Base-by-base conservation (phyloP, 2,329 filamentous ascomycete species). In the Neopestalotiopsis sp. region DNA sequence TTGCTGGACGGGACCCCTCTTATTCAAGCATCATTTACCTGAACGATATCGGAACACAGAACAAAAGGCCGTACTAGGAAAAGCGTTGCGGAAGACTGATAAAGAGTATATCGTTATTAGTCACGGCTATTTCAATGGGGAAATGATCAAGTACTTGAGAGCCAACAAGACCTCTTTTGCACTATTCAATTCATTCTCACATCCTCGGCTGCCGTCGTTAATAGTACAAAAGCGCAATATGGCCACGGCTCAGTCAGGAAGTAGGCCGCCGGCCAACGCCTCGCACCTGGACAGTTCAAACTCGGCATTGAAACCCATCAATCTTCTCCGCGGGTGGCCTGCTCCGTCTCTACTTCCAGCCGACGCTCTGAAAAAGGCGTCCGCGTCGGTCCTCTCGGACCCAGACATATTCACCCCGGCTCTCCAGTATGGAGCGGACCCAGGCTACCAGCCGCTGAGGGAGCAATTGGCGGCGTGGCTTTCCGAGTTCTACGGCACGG, bases 401-500 rank as follows among this genome's bases (percentile, higher is more conserved):
- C 86, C 89, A 10, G 76, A 80, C 9, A 81, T 91, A 68, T 88
- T 86, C 68, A 82, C 85, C 2, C 88, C 90, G 1, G 91, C 87
- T n/a, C 85, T 97, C 49, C 85, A 91, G 69, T 97, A 97, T 76
- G 95, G 92, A 0, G 91, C 94, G 0, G 93, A 97, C 78, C 82
- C 88, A 58, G 95, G 95, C 34, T 92, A 92, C 75, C 81, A 86
- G 70, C 89, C 90, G n/a, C 84, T 96, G 49, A 87, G 94, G 14
- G 83, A 88, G 70, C 86, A 88, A 56, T 81, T 97, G 42, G 91
- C 93, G 3, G 76, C 80, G 52, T 97, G 93, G 92, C 83, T 97
- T 56, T 86, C 84, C 1, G 73, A 76, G 0, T 91, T 91, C 74
- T 95, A 94, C 76, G 71, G 77, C 1, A 57, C 14, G 2, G 12